Conservation (phyloP, 2,329 filamentous ascomycete species). For the Ustulina deusta region DNA sequence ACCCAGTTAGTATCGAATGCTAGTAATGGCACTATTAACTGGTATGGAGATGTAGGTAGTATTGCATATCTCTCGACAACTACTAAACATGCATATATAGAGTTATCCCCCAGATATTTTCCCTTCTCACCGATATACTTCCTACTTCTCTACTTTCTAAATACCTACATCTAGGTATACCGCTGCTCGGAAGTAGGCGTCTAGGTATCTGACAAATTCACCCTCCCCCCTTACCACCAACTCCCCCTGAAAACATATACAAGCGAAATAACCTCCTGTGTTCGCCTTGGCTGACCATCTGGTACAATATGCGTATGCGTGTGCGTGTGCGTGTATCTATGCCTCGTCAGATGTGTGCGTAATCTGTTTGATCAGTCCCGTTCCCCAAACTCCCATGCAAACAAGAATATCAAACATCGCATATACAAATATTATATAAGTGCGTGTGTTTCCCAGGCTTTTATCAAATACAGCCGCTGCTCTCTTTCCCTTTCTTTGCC, state of each 20-base stretch:
- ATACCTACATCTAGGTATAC: neutral
- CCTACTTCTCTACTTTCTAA: neutral
- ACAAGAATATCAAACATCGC: neutral
- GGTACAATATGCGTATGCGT: constrained; percentile 10
- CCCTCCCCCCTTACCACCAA: neutral
- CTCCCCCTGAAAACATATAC: neutral
- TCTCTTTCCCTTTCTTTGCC: neutral
- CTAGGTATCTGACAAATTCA: neutral
- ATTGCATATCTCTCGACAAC: neutral
- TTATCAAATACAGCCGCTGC: neutral
- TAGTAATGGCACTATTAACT: neutral
- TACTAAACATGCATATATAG: constrained; percentile 1
- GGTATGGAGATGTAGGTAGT: neutral
- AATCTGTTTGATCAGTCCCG: neutral
- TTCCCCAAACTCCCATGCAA: neutral
- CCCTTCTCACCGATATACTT: too few species aligned
- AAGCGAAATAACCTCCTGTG: constrained; percentile 2
- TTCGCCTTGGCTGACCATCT: neutral
- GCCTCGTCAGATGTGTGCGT: constrained; percentile 3
- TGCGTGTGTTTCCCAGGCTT: constrained; percentile 2
- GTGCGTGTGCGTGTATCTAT: constrained; percentile 18
- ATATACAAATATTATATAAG: neutral
- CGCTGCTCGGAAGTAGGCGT: neutral
- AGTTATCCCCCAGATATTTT: too few species aligned
- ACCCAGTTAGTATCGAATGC: neutral